Percentiles rank a stretch among this genome's conserved stretches.
phyloP scores from a whole-genome alignment of 345 rosid species.

The Corymbia maculata region DNA sequence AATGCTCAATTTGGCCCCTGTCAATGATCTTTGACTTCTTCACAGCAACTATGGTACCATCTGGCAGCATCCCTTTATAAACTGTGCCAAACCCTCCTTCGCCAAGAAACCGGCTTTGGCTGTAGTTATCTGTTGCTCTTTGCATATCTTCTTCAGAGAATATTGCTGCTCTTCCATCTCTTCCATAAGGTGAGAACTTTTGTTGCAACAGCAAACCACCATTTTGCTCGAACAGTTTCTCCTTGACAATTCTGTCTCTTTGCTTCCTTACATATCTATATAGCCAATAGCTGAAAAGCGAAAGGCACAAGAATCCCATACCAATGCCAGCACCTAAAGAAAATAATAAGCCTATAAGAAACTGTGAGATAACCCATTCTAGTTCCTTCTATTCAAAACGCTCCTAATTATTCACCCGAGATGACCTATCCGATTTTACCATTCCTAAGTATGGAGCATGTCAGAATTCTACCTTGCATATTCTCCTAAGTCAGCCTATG shows the following conservation, averaged over 20 bases:
- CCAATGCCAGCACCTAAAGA: conserved; percentile 6
- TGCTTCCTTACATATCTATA: neutral
- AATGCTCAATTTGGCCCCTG: conserved; percentile 26
- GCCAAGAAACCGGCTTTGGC: conserved; percentile 19
- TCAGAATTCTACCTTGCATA: neutral
- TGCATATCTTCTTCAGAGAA: conserved; percentile 23
- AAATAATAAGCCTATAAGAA: neutral
- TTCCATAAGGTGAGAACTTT: neutral
- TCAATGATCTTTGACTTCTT: conserved; percentile 30
- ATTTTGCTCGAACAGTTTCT: conserved; percentile 11
- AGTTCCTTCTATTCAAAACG: neutral
- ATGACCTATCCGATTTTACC: neutral
- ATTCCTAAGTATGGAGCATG: accelerated
- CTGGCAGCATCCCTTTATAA: conserved; percentile 27
- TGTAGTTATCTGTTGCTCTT: conserved; percentile 29
- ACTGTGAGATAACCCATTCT: neutral
- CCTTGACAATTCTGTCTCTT: neutral
- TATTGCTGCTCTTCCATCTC: neutral
- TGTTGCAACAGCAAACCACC: conserved; percentile 28
- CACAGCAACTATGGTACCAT: conserved; percentile 23
- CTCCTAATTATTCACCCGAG: neutral
- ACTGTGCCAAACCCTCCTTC: conserved; percentile 34
- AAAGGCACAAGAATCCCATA: neutral
- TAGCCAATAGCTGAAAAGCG: neutral
- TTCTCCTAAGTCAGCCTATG: neutral